phyloP scores from a whole-genome alignment of 129 eudicot genomes.

The Saussurea involucrata region DNA sequence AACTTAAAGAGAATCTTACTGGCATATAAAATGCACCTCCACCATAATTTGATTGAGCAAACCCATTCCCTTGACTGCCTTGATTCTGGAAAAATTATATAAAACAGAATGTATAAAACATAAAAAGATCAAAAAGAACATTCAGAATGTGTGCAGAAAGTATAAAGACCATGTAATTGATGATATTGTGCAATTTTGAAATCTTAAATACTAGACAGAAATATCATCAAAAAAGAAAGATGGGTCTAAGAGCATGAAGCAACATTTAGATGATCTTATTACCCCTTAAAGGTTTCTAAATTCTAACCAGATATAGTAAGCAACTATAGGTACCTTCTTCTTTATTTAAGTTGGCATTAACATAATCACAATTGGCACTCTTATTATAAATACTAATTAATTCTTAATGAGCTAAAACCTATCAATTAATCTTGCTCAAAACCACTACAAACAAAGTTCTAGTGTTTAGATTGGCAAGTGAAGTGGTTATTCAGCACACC shows the following conservation, averaged over 20 bases:
- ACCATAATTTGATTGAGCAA: constrained; percentile 52
- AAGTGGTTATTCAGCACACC: not conserved
- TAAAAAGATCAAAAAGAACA: not conserved
- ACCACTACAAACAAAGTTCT: not conserved
- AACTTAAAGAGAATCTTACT: constrained; percentile 40
- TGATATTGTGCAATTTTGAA: not conserved
- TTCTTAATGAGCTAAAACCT: not conserved
- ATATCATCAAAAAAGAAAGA: no score
- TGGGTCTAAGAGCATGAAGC: no score
- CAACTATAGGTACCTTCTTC: not conserved
- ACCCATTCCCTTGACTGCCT: constrained; percentile 39
- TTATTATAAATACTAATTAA: not conserved
- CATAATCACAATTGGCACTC: not conserved
- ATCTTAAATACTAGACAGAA: not conserved
- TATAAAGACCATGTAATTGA: not conserved
- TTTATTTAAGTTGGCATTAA: not conserved
- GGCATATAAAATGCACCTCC: constrained; percentile 89
- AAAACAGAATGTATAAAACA: constrained; percentile 5
- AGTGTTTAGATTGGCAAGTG: not conserved
- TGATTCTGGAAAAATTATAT: constrained; percentile 42
- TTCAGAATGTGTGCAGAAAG: not conserved
- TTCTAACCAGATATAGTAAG: not conserved
- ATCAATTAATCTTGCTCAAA: not conserved
- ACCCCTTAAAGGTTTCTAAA: no score
- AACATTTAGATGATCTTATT: no score